Evolutionary conservation across 2,329 filamentous ascomycete genomes (phyloP), one percentile per base, ranked within the genome.

Genomic region (Diaporthe destruens): DNA sequence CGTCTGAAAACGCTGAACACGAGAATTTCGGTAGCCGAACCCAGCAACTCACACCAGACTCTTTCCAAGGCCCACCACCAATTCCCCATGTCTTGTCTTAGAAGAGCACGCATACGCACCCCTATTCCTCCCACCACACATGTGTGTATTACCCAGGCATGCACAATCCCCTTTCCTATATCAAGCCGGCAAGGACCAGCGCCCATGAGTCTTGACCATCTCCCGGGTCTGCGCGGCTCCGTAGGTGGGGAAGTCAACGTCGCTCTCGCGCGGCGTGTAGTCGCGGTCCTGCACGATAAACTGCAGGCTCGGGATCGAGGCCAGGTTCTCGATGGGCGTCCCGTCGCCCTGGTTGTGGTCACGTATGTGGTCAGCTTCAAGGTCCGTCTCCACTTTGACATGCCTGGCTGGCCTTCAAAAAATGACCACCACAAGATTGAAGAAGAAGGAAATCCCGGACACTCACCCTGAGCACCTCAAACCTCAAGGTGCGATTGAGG

Each of bases 251-350:
- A 81, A 80, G 6, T 71, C 74, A 20, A 73, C 67, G 34, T 73
- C 71, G 14, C 71, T 72, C 14, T 53, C 42, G 9, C 68, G 70
- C 4, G 77, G 73, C 16, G 65, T 70, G 74, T 76, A 79, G 36
- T 72, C 74, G 8, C 77, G 72, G 42, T 80, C 77, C 71, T 83
- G 80, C 20, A 85, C 75, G 8, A 80, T 78, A 39, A 85, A 61
- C 69, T 80, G 76, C 66, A 85, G 79, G 74, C 84, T 84, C 29
- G 81, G 77, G 11, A 80, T 75, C n/a, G 71, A 65, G 6, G 55
- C 56, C 23, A 77, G 20, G 16, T 66, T 54, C 5, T 80, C 75
- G 29, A 81, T 77, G 1, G 51, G 59, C 11, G 76, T 77, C 20
- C 81, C 83, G 25, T 85, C 78, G 12, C 76, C 73, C 82, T 83